Evolutionary conservation across 164 flowering plant species (phyloP).

Genomic region (Vitis labrusca): DNA sequence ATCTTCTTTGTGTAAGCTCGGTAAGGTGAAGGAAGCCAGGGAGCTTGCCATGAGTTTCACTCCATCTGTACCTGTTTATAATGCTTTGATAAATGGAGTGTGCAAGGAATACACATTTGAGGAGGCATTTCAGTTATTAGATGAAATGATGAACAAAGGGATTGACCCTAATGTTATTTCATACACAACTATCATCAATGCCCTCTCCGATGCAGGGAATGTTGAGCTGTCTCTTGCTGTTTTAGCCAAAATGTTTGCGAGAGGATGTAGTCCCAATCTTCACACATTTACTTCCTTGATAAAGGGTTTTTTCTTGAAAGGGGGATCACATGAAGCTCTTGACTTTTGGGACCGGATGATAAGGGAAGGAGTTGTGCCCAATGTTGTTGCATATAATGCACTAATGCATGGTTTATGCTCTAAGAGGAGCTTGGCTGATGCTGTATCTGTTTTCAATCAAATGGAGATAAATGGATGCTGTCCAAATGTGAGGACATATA

Average conservation of each 20-base stretch:
- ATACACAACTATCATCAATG: conserved; percentile 56
- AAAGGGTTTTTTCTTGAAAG: conserved; percentile 52
- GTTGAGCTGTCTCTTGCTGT: conserved; percentile 47
- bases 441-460: conserved; percentile 38
- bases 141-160: conserved; percentile 53
- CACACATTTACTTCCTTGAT: conserved; percentile 60
- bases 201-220: conserved; percentile 48
- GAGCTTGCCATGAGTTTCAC: conserved; percentile 41
- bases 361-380: conserved; percentile 48
- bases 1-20: conserved; percentile 64
- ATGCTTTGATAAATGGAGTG: conserved; percentile 64
- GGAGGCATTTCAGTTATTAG: conserved; percentile 53
- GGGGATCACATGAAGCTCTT: conserved; percentile 47
- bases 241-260: conserved; percentile 59
- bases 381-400: conserved; percentile 55
- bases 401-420: conserved; percentile 66
- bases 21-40: conserved; percentile 66
- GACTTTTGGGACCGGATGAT: conserved; percentile 54
- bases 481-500: conserved; percentile 67
- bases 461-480: conserved; percentile 49
- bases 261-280: conserved; percentile 66
- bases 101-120: conserved; percentile 40
- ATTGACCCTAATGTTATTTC: conserved; percentile 68
- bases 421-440: conserved; percentile 38
- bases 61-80: conserved; percentile 66